Conservation (phyloP, 805 yeast genomes). For the Grigorovia transvaalensis region DNA sequence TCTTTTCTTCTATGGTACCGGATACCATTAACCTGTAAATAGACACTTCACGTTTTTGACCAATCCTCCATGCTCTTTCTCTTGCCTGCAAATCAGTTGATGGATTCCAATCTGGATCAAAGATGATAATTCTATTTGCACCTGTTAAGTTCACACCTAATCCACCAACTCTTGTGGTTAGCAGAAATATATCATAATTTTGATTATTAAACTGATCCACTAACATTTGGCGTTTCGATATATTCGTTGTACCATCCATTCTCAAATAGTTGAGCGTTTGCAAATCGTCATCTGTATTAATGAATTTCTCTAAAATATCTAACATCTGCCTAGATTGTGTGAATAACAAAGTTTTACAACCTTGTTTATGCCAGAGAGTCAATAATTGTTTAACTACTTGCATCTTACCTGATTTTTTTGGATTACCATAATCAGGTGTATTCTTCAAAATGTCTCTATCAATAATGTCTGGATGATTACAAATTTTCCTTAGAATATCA, state of each 20-base stretch:
- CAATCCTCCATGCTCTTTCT: conserved; percentile 94
- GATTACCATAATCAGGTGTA: conserved; percentile 40
- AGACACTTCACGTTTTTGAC: conserved; percentile 85
- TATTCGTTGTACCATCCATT: conserved; percentile 93
- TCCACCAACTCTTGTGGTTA: conserved; percentile 95
- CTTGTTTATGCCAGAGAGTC: conserved; percentile 64
- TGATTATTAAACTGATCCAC: conserved; percentile 74
- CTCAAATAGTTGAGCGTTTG: conserved; percentile 46
- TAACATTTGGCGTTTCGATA: conserved; percentile 59
- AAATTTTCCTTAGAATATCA: conserved; percentile 79
- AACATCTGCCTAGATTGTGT: conserved; percentile 93
- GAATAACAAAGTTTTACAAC: conserved; percentile 74
- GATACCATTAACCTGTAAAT: conserved; percentile 88
- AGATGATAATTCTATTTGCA: conserved; percentile 87
- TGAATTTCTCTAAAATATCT: conserved; percentile 66
- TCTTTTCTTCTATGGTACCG: conserved; percentile 93
- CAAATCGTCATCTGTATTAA: conserved; percentile 31
- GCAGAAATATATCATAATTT: conserved; percentile 52
- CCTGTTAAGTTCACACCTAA: conserved; percentile 90
- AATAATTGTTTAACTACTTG: conserved; percentile 74
- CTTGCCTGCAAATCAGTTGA: conserved; percentile 95
- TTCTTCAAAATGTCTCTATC: conserved; percentile 31
- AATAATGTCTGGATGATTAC: conserved; percentile 90
- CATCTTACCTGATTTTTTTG: conserved; percentile 72
- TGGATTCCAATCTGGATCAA: conserved; percentile 98